phyloP scores from a whole-genome alignment of 768 basidiomycete species.

The Tylopilus sp. region DNA sequence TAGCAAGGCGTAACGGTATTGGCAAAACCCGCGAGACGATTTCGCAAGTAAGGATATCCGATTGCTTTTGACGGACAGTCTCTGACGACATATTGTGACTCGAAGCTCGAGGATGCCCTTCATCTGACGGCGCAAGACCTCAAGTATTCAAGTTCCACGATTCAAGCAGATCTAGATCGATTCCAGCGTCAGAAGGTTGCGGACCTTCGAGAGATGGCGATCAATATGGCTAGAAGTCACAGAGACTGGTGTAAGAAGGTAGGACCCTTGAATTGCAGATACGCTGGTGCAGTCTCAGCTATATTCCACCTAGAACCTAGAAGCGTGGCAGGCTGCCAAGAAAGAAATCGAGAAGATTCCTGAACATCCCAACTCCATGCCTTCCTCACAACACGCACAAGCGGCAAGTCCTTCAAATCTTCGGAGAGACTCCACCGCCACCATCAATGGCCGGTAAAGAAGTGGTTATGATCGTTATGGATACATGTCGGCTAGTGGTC shows the following conservation, averaged over 20 bases:
- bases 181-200: constrained; percentile 99
- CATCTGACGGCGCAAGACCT: constrained; percentile 91
- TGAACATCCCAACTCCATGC: constrained; percentile 77
- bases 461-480: constrained; percentile 8
- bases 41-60: constrained; percentile 64
- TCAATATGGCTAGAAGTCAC: constrained; percentile 86
- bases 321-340: constrained; percentile 96
- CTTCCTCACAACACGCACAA: constrained; percentile 36
- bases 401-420: constrained; percentile 36
- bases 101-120: constrained; percentile 90
- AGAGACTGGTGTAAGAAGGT: constrained; percentile 98
- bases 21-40: constrained; percentile 93
- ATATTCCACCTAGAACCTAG: constrained; percentile 67
- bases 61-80: constrained; percentile 10
- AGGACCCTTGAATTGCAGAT: constrained; percentile 5
- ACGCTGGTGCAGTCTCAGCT: constrained; percentile 12
- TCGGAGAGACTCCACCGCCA: constrained; percentile 67
- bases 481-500: constrained; percentile 11
- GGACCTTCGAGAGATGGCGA: constrained; percentile 90
- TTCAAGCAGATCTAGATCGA: constrained; percentile 95
- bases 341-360: constrained; percentile 88
- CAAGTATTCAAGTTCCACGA: constrained; percentile 93
- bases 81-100: constrained; percentile 17
- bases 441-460: constrained; percentile 58
- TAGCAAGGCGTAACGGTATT: constrained; percentile 87